Evolutionary conservation across 257 asterid species (phyloP).

Genomic region (Solanum dulcamara): DNA sequence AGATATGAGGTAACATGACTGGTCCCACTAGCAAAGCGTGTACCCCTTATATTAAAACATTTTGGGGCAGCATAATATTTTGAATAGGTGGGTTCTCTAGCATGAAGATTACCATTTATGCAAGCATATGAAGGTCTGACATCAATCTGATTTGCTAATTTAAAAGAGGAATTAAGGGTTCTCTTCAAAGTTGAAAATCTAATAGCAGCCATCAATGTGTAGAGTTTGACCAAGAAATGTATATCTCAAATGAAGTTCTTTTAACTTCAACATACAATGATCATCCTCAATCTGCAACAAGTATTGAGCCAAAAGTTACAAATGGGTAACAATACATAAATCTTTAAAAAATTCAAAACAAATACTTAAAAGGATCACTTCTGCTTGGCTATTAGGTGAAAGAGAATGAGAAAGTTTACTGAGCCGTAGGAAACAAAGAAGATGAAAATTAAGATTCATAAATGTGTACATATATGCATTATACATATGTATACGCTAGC

Average conservation of each 20-base stretch:
- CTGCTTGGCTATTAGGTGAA: neutral
- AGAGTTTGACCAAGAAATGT: neutral
- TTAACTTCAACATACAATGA: neutral
- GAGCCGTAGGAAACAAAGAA: neutral
- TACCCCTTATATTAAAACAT: constrained; percentile 12
- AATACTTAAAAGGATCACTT: neutral
- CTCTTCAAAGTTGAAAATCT: constrained; percentile 1
- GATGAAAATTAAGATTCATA: neutral
- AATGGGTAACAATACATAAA: neutral
- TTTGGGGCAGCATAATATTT: constrained; percentile 7
- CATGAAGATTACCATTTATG: constrained; percentile 11
- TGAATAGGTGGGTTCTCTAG: constrained; percentile 14
- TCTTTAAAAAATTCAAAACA: neutral
- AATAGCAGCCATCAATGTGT: constrained; percentile 8
- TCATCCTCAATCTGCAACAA: neutral
- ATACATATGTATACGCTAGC: neutral
- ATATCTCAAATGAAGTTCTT: neutral
- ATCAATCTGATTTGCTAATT: neutral
- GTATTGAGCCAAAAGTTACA: neutral
- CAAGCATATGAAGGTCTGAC: constrained; percentile 4
- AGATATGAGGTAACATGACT: constrained; percentile 1
- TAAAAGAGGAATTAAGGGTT: constrained; percentile 4
- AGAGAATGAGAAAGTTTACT: neutral
- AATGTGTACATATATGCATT: neutral
- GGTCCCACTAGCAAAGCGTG: constrained; percentile 2